Evolutionary conservation across 805 yeast genomes (phyloP), one percentile per base, ranked within the genome.

Genomic region (Candida ovalis): DNA sequence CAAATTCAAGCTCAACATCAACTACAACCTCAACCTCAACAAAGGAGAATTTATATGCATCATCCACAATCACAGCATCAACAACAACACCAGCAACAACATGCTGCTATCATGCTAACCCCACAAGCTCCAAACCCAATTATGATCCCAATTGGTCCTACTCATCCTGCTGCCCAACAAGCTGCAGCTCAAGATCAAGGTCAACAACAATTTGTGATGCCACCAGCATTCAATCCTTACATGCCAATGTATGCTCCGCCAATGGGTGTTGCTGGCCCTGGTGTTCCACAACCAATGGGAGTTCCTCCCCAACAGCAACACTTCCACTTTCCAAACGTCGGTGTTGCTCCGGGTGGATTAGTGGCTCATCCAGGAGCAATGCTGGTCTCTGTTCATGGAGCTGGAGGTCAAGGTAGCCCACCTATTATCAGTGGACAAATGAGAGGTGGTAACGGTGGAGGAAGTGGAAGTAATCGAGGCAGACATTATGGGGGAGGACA

Each of bases 1-100:
- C 76, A 73, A 51, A 76, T 68, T 45, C 73, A 65, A 46, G 73
- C 66, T 43, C 72, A 64, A 48, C 65, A 66, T 23, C 70, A 63
- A 47, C 66, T 55, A 23, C 70, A 61, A 45, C 68, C 58, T 36
- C 68, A 58, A 35, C 63, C 58, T 27, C 59, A 56, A 35, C 50
- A 44, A 38, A 47, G 44, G 21, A 38, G 37, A 35, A 35, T 35
- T 19, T 35, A 35, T 21, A 35, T 30, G 22, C 30, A 28, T 30
- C 44, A 28, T 12, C 49, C 42, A 37, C 48, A 44, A 46, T 48
- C 39, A 23, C 49, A 45, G 41, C 51, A 52, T 28, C 51, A 43
- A 42, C 55, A 55, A 44, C 54, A 44, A 33, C 54, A 40, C 37
- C 54, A 49, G 33, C 51, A 52, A 24, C 47, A 40, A 40, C 49